Evolutionary conservation across 768 basidiomycete genomes (phyloP), one percentile per base, ranked within the genome.

Genomic region (Trametes coccinea): DNA sequence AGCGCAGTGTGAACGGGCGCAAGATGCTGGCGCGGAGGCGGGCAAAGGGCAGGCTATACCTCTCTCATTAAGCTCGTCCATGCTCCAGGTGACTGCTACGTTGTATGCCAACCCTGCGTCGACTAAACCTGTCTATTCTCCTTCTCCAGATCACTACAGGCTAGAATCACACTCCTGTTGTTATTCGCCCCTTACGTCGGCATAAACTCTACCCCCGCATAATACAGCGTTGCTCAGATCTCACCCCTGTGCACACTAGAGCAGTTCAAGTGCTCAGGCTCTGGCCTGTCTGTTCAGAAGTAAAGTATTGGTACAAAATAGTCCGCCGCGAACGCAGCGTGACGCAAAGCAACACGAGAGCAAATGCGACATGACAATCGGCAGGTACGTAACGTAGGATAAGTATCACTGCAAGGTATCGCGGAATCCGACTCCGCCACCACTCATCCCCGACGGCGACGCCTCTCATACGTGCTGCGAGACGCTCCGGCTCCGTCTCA

Each of bases 1-100:
- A 89, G 73, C 81, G 82, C 66, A 84, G 80, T 8, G 80, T 82
- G 27, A 78, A 83, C 39, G 94, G 93, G 2, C 83, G 88, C 65
- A 92, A 83, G 67, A 83, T 92, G 45, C 77, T 98, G 53, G 80
- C 73, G 27, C 80, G 90, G 55, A 83, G 95, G 59, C 78, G 83
- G 65, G 79, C 78, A 39, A 95, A 90, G 78, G 91, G 92, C 8
- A 82, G 95, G 61, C 84, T 84, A 75, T 90, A 82, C 74, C 77
- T 97, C 64, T 87, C 83, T 56, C 95, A 98, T 76, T 98, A 77
- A 79, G 29, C 48, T 27, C 2, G 5, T n/a, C 33, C 14, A 39
- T 8, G 11, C 7, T 30, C 17, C 9, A 7, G 52, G 56, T 63
- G 50, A 49, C 46, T 41, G 40, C 4, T 29, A 2, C 17, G 31